Conservation (phyloP, 805 yeast species). For the Sugiyamaella boreocaroliniensis region DNA sequence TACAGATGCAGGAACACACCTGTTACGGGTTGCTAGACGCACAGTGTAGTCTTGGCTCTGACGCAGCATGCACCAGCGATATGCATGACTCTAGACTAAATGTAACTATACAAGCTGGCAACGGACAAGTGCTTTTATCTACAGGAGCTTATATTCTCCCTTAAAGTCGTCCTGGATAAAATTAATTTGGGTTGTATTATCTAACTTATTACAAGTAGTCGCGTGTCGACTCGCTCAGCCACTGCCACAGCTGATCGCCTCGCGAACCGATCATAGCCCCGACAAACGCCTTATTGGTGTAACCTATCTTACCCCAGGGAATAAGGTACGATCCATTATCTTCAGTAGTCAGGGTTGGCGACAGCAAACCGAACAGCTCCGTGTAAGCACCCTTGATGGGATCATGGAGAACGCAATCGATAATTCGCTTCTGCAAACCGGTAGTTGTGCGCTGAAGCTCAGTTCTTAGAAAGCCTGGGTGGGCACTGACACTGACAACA, state of each 20-base stretch:
- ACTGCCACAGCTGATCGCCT: conserved; percentile 32
- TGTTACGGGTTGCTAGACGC: too few relatives aligned
- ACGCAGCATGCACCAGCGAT: too few relatives aligned
- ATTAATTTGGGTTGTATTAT: too few relatives aligned
- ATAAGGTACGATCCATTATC: conserved; percentile 34
- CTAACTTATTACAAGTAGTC: background rate
- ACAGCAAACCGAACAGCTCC: conserved; percentile 34
- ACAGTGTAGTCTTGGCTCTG: too few relatives aligned
- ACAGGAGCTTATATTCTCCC: too few relatives aligned
- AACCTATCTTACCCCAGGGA: conserved; percentile 41
- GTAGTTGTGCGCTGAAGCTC: conserved; percentile 30
- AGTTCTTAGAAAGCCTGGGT: conserved; percentile 38
- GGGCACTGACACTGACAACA: conserved; percentile 33
- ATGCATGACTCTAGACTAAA: too few relatives aligned
- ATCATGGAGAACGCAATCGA: conserved; percentile 13
- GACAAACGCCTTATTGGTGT: conserved; percentile 33
- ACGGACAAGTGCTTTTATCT: too few relatives aligned
- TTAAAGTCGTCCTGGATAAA: too few relatives aligned
- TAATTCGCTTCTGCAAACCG: conserved; percentile 6
- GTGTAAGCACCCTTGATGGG: conserved; percentile 38
- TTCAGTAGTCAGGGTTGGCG: conserved; percentile 31
- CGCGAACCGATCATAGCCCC: conserved; percentile 30
- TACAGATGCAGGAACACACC: too few relatives aligned
- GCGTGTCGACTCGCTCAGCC: conserved; percentile 25
- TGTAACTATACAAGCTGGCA: too few relatives aligned